Conservation (phyloP, 2,329 filamentous ascomycete species). For the Aspergillus neotritici region DNA sequence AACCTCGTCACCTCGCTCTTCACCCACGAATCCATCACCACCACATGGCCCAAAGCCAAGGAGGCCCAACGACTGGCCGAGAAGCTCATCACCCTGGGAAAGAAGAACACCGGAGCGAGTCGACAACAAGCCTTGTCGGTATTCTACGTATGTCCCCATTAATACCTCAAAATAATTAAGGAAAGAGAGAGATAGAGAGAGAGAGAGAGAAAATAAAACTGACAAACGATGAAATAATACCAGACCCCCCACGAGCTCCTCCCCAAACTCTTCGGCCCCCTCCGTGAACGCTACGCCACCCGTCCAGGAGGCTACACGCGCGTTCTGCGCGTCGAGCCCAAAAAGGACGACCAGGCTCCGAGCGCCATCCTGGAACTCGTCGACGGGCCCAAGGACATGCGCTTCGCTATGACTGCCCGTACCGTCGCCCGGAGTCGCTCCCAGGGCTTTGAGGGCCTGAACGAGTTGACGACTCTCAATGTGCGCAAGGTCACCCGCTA, state of each 20-base stretch:
- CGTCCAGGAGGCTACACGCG: slow-evolving; percentile 92
- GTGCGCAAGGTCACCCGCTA: slow-evolving; percentile 76
- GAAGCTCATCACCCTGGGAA: slow-evolving; percentile 88
- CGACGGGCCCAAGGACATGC: slow-evolving; percentile 87
- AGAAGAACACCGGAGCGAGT: slow-evolving; percentile 82
- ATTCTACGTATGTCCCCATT: slow-evolving; percentile 66
- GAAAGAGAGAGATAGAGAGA: background rate
- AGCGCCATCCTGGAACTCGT: slow-evolving; percentile 92
- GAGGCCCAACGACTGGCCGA: slow-evolving; percentile 91
- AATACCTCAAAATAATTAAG: slow-evolving; percentile 2
- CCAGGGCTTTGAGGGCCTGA: slow-evolving; percentile 53
- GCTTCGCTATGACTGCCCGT: slow-evolving; percentile 88
- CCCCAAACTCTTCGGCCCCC: slow-evolving; percentile 80
- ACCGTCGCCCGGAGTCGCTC: slow-evolving; percentile 61
- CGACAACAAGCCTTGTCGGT: slow-evolving; percentile 69
- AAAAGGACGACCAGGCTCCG: slow-evolving; percentile 79
- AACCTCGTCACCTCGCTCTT: slow-evolving; percentile 95
- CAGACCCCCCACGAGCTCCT: slow-evolving; percentile 46
- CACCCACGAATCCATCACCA: slow-evolving; percentile 86
- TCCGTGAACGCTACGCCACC: slow-evolving; percentile 69
- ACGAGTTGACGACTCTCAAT: slow-evolving; percentile 70
- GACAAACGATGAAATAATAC: slow-evolving; percentile 1
- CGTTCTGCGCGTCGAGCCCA: slow-evolving; percentile 83
- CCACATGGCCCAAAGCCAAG: slow-evolving; percentile 94
- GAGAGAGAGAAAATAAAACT: too few species aligned